phyloP scores from a whole-genome alignment of 495 filamentous ascomycete genomes.

The Tuber microsphaerosporum region DNA sequence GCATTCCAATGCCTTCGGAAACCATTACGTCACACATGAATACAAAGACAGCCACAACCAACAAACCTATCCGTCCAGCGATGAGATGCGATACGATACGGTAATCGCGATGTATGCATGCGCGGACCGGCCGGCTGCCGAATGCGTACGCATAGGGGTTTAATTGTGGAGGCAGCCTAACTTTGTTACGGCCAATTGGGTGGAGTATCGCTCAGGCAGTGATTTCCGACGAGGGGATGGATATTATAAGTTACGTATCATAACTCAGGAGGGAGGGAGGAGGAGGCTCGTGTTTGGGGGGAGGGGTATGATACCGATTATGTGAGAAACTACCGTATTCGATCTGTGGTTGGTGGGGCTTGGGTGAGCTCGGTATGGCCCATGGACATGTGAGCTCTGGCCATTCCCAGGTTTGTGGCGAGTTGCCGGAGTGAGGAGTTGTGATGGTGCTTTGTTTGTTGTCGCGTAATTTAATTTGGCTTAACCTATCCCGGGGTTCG shows the following conservation, averaged over 20 bases:
- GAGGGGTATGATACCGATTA: neutral
- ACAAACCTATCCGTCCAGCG: neutral
- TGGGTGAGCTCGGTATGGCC: neutral
- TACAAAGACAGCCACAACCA: neutral
- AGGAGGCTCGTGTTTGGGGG: neutral
- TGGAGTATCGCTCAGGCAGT: neutral
- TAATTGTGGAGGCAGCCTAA: neutral
- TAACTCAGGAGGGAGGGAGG: neutral
- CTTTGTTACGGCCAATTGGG: neutral
- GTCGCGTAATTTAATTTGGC: neutral
- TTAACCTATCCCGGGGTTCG: neutral
- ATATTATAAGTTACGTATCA: constrained; percentile 1
- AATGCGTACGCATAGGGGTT: neutral
- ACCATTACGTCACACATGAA: neutral
- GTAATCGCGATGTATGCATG: neutral
- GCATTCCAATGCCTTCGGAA: neutral
- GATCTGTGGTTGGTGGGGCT: neutral
- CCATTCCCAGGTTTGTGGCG: neutral
- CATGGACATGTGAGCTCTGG: neutral
- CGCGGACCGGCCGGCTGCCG: neutral
- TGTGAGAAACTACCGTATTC: neutral
- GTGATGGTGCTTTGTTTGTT: neutral
- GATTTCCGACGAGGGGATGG: neutral
- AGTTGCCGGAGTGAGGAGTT: neutral
- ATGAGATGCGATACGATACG: neutral